Base-by-base conservation (phyloP, 441 rosid species). In the Theobroma grandiflorum region DNA sequence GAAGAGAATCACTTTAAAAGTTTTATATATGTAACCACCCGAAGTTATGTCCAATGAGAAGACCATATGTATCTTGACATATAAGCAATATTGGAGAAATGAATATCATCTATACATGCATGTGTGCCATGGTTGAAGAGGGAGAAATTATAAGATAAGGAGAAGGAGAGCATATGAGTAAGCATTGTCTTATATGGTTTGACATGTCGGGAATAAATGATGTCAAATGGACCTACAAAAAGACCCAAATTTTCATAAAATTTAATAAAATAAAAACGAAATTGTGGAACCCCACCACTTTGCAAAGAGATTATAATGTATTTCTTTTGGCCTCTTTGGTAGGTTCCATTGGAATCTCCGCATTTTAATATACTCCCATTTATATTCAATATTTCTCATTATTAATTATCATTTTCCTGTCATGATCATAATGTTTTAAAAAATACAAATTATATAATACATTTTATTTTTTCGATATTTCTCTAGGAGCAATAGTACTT, bases 161-260 rank as follows among this genome's bases (percentile, higher is more conserved):
- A 35, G 20, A 38, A 65, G 53, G 65, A 5, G n/a, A 49, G 49
- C 53, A 73, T 58, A 74, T 50, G 78, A 45, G 26, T 66, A 80
- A 22, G 61, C 58, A 37, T 77, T 80, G 81, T 80, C 79, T 80
- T 80, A 3, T 49, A 22, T 37, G 58, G 47, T 62, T 72, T 65
- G 72, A 64, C 42, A 31, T 81, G 87, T 84, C 83, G 84, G 79
- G 83, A 75, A 79, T 76, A 81, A 74, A 75, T 70, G 47, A 83
- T 79, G 78, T 43, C n/a, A 75, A 37, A 43, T 37, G 82, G 80
- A 47, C 78, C 82, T 55, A 76, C 75, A 69, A 12, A 20, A 4
- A 35, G 12, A 5, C 20, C 42, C 22, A 71, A 31, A 14, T 42
- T 62, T 42, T 76, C 49, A 9, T 55, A 33, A 63, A 49, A 59